Evolutionary conservation across 148 eudicot genomes (phyloP).

Genomic region (Cornus controversa): DNA sequence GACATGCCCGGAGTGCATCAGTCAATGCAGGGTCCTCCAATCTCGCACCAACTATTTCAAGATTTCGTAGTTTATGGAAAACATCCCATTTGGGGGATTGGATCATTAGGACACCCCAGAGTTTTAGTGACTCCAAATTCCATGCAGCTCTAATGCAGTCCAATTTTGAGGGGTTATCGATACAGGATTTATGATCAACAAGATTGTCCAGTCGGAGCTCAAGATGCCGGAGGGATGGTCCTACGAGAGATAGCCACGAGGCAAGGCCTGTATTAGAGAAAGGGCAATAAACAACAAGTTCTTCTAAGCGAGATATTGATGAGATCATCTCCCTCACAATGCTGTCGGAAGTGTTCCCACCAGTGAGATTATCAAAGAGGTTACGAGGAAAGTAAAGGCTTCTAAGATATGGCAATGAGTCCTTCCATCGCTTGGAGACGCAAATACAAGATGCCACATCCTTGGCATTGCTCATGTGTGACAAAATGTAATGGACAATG

Average conservation of each 20-base stretch:
- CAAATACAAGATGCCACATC: conserved; percentile 76
- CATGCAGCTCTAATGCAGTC: conserved; percentile 61
- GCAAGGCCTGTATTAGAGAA: conserved; percentile 62
- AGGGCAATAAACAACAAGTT: conserved; percentile 92
- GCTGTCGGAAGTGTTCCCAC: conserved; percentile 43
- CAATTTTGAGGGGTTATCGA: conserved; percentile 45
- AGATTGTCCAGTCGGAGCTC: conserved; percentile 84
- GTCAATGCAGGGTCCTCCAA: conserved; percentile 62
- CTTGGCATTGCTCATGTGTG: conserved; percentile 68
- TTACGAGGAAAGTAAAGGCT: conserved; percentile 83
- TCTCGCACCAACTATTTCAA: conserved; percentile 83
- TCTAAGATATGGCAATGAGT: conserved; percentile 55
- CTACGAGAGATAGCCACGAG: conserved; percentile 55
- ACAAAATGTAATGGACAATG: conserved; percentile 68
- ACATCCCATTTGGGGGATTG: conserved; percentile 69
- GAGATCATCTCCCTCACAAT: conserved; percentile 54
- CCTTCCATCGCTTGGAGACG: conserved; percentile 87
- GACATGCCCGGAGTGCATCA: conserved; percentile 68
- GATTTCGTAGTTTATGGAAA: conserved; percentile 59
- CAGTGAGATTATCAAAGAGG: conserved; percentile 48
- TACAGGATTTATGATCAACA: conserved; percentile 27
- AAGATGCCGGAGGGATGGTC: conserved; percentile 55
- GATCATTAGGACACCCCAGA: conserved; percentile 93
- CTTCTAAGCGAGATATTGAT: conserved; percentile 50
- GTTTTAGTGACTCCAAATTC: conserved; percentile 66